Base-by-base conservation (phyloP, 768 basidiomycete genomes). In the Mrakia frigida region DNA sequence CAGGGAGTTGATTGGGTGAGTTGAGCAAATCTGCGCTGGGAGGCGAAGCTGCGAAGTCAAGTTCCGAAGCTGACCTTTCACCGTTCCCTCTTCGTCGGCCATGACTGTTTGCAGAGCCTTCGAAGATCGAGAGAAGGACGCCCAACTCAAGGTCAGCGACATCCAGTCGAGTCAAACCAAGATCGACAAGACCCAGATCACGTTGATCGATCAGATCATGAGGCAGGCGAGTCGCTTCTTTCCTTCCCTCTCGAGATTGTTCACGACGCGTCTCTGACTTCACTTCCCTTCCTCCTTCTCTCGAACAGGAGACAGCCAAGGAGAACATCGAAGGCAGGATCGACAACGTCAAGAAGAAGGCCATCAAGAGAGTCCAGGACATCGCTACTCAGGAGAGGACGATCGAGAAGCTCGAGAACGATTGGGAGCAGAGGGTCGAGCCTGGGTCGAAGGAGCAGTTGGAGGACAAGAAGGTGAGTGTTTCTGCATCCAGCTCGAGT, bases 1-100 rank as follows among this genome's bases (percentile, higher is more conserved):
- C 18, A 88, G 89, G 77, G 85, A 85, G 5, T 85, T 89, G 31
- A 84, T 88, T 77, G 83, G 84, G 86, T 87, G 73, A 61, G 84
- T 82, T 13, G 43, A 10, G n/a, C n/a, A n/a, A n/a, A n/a, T 46
- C 9, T 14, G 43, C 16, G 43, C 43, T 11, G 5, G 6, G 43
- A 14, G 16, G 43, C 9, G 43, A 46, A 46, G 21, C 23, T 7
- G 31, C 33, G 33, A 33, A 6, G 11, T 18, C 28, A 25, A 9
- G 14, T 39, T 39, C 35, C 6, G 21, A 21, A 9, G 59, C n/a
- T 31, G 33, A 37, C 31, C 28, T 63, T 16, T 16, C 23, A 18
- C 10, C 28, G 23, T 18, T 31, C 6, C 6, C 25, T 16, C 21
- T 65, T 35, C 16, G 28, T 21, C 28, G 31, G 16, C 33, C n/a